phyloP scores from a whole-genome alignment of 139 green algal genomes.

The Micromonas commoda region DNA sequence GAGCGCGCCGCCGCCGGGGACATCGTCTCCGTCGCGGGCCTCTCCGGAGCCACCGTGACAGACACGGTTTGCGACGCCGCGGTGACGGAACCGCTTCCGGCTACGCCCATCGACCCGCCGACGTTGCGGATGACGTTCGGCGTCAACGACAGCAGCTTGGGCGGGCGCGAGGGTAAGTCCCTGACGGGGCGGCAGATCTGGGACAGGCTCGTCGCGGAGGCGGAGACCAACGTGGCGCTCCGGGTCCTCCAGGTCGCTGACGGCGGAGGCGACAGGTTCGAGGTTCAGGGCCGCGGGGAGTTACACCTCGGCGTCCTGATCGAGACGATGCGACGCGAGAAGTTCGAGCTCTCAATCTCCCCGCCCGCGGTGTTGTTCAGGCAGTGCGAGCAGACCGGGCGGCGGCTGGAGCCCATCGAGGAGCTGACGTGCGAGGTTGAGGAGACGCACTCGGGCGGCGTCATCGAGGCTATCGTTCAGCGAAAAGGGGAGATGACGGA shows the following conservation, averaged over 20 bases:
- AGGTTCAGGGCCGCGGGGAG: constrained; percentile 79
- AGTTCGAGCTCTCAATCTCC: constrained; percentile 78
- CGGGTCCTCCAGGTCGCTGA: constrained; percentile 25
- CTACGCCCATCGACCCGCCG: constrained; percentile 74
- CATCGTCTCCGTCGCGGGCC: constrained; percentile 67
- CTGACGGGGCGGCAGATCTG: constrained; percentile 57
- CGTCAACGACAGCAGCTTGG: constrained; percentile 77
- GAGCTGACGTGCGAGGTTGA: constrained; percentile 78
- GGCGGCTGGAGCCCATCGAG: constrained; percentile 71
- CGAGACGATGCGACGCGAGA: constrained; percentile 78
- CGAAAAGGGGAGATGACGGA: constrained; percentile 50
- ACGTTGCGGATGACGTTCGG: constrained; percentile 81
- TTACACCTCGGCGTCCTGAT: constrained; percentile 86
- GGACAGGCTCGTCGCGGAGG: constrained; percentile 66
- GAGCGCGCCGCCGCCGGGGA: constrained; percentile 39
- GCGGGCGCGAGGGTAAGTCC: constrained; percentile 44
- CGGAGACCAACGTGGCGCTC: constrained; percentile 73
- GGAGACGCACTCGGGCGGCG: constrained; percentile 45
- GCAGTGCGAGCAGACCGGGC: constrained; percentile 40
- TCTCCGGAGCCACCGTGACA: constrained; percentile 50
- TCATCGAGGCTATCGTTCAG: constrained; percentile 55
- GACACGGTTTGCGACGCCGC: constrained; percentile 9
- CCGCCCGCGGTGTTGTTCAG: constrained; percentile 64
- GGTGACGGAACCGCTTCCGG: constrained; percentile 49
- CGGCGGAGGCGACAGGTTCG: constrained; percentile 48